Evolutionary conservation across 768 basidiomycete genomes (phyloP), one percentile per base, ranked within the genome.

Genomic region (Auricularia heimuer): DNA sequence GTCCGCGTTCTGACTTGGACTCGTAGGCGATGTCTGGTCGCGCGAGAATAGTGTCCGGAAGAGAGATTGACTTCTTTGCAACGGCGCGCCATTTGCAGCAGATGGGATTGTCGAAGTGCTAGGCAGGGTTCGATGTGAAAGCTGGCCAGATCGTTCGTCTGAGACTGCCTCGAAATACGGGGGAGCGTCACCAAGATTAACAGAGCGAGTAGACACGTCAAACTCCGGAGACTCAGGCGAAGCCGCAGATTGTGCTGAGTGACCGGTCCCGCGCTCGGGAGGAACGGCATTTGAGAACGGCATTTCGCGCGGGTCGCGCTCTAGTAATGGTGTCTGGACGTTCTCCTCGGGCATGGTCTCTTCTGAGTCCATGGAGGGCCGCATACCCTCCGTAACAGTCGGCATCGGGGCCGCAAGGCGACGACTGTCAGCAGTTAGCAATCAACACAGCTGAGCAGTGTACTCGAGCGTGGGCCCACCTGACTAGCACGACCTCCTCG

Each of bases 401-500:
- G 62, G 44, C 62, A 63, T 63, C n/a, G 62, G 62, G 33, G 64
- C 65, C 47, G 37, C 18, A 24, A 35, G 14, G 54, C 35, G 61
- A 54, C 47, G 51, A 54, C 39, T 45, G 10, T 54, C 63, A 54
- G 18, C 36, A 56, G 36, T 36, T 7, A 29, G 64, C 14, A 35
- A 54, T 35, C 35, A n/a, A 45, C 11, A 33, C 11, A 60, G 63
- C 29, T 6, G n/a, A 4, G 42, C 56, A 35, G 24, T 24, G 6
- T 12, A 21, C 42, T 29, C 29, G 29, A 29, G 29, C 29, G 29
- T 7, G n/a, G 16, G 63, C 78, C 67, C 66, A 83, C 82, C 81
- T 73, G 54, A 75, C 78, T 62, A 93, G 84, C 4, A 93, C 91
- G 35, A 93, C 79, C 72, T 93, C 91, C 45, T 86, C 79, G 61